These are phyloP conservation scores for Lactarius sp. DNA, from an alignment of 768 basidiomycete genomes.

Conservation along the genomic window DNA sequence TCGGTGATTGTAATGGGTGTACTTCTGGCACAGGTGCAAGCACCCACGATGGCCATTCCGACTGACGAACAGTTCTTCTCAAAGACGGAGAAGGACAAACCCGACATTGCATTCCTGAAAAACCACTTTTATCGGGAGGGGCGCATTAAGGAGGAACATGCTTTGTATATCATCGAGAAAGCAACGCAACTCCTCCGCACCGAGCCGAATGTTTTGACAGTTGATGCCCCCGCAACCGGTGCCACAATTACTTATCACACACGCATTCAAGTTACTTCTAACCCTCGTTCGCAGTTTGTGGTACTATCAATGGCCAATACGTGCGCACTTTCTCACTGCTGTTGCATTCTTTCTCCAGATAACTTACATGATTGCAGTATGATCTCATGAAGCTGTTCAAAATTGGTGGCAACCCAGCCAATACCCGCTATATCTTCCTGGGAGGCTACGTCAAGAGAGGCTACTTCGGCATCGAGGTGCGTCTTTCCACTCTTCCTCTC, in stretches of 20 bases:
- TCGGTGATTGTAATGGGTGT: not conserved
- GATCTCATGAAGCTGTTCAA: slow-evolving; percentile 41
- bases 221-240: slow-evolving; percentile 98
- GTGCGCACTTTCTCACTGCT: slow-evolving; percentile 44
- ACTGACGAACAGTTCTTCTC: slow-evolving; percentile 94
- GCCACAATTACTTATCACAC: not conserved
- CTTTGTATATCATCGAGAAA: slow-evolving; percentile 82
- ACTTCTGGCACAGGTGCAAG: slow-evolving; percentile 70
- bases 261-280: not conserved
- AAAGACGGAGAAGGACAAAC: slow-evolving; percentile 74
- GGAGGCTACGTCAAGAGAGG: slow-evolving; percentile 75
- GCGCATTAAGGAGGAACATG: slow-evolving; percentile 89
- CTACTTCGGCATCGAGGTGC: slow-evolving; percentile 69
- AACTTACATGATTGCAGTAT: slow-evolving; percentile 40
- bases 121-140: slow-evolving; percentile 99
- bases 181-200: slow-evolving; percentile 67
- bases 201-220: slow-evolving; percentile 87
- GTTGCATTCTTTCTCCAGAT: not conserved
- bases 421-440: slow-evolving; percentile 68
- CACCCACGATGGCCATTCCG: slow-evolving; percentile 88
- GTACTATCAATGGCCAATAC: slow-evolving; percentile 95
- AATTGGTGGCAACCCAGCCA: slow-evolving; percentile 67
- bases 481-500: slow-evolving; percentile 15
- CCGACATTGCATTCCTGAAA: slow-evolving; percentile 93
- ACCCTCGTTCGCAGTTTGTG: slow-evolving; percentile 46